Evolutionary conservation across 2,329 filamentous ascomycete genomes (phyloP), one percentile per base, ranked within the genome.

Genomic region (Ceratocystis cubensis): DNA sequence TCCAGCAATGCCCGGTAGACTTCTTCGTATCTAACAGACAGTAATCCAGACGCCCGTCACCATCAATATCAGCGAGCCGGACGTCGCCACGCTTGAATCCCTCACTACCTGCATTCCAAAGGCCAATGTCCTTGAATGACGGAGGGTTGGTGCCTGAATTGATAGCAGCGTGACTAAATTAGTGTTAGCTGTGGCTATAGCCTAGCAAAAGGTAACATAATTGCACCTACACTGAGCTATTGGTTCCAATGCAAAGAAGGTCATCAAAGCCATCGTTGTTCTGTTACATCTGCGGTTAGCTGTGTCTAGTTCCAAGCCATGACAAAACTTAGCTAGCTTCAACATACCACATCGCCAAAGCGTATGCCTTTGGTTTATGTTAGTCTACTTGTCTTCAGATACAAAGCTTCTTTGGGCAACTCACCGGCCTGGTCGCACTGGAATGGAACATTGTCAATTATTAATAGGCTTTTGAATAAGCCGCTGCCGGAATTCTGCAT

Each of bases 1-100:
- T 71, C 72, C 72, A 75, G 68, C 72, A 75, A 1, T 69, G 61
- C 2, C 74, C 68, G 28, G 73, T 69, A 1, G 73, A 17, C 2
- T 46, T 46, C 13, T 28, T 41, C 5, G 8, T 56, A 28, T 66
- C 53, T 30, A 66, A 20, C 20, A 71, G 61, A 48, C 73, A 73
- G 64, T 74, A 77, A 67, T 77, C 76, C 0, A 71, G 59, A 0
- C 75, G 71, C 0, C 75, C 75, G 64, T 78, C 72, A 3, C 70
- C 72, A 61, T 75, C 74, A 20, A 74, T 69, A 59, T 76, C 75
- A 0, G 68, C 75, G 2, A 76, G 67, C 0, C 71, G 69, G 5
- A 76, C 69, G 44, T 69, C 61, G 6, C 73, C 69, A 44, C 70
- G 28, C 50, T 57, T 37, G 56, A 63, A 33, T 59, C 66, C 68